Percentiles rank a stretch among this genome's conserved stretches.
Evolutionary conservation across 495 filamentous ascomycete genomes (phyloP).

Genomic region (Durotheca rogersii): DNA sequence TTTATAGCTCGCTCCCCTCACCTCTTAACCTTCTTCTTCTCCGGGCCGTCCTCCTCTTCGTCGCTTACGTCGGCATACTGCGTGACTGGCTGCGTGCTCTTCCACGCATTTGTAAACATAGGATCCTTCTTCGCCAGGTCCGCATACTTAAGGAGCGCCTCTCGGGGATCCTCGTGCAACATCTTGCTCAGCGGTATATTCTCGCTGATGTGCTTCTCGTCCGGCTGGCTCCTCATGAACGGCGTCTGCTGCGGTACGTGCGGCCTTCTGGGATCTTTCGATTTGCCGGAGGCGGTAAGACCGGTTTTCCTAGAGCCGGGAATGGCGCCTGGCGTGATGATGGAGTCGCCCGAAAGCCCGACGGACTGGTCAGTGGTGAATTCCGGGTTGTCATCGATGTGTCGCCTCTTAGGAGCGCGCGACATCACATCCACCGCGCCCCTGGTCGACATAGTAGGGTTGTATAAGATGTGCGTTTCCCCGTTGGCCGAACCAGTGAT

Average conservation of each 20-base stretch:
- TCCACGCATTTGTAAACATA: conserved; percentile 91
- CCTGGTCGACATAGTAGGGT: conserved; percentile 72
- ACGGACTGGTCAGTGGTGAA: conserved; percentile 78
- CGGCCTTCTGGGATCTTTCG: conserved; percentile 76
- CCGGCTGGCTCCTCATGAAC: conserved; percentile 86
- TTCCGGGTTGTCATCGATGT: conserved; percentile 87
- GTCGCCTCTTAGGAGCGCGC: conserved; percentile 87
- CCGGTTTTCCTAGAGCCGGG: conserved; percentile 51
- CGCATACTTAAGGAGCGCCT: conserved; percentile 92
- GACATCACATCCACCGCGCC: conserved; percentile 90
- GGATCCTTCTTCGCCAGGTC: conserved; percentile 92
- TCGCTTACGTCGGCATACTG: conserved; percentile 93
- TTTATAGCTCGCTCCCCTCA: conserved; percentile 19
- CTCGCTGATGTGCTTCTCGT: conserved; percentile 83
- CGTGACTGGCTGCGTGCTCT: conserved; percentile 86
- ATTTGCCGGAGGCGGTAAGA: conserved; percentile 75
- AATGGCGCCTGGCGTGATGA: conserved; percentile 65
- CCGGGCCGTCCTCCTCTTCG: conserved; percentile 70
- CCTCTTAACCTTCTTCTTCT: conserved; percentile 66
- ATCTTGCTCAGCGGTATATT: conserved; percentile 88
- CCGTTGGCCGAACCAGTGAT: conserved; percentile 88
- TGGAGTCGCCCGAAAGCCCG: conserved; percentile 79
- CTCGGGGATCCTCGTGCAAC: conserved; percentile 94
- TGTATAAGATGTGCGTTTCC: conserved; percentile 87
- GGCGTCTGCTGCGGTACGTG: conserved; percentile 83